phyloP scores from a whole-genome alignment of 164 flowering plant genomes.

The Annona cherimola region DNA sequence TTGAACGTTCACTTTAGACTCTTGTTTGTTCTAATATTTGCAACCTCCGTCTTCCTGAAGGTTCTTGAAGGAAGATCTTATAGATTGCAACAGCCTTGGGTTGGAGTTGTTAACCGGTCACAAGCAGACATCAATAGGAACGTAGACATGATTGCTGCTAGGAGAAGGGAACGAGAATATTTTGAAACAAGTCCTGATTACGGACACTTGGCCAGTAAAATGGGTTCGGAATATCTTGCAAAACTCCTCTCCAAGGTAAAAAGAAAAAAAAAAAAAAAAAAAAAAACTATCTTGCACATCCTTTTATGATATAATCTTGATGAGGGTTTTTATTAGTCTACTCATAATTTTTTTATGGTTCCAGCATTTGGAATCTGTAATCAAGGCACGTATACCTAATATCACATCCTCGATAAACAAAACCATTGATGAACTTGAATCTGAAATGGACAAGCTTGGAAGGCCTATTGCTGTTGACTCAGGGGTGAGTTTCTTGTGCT shows the following conservation, averaged over 20 bases:
- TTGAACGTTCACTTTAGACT: neutral
- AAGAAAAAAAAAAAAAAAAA: too few relatives aligned
- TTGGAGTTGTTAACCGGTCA: slow-evolving; percentile 88
- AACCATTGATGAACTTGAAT: slow-evolving; percentile 66
- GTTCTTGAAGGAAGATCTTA: slow-evolving; percentile 78
- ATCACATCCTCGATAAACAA: slow-evolving; percentile 77
- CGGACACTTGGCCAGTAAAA: slow-evolving; percentile 58
- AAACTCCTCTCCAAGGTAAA: slow-evolving; percentile 76
- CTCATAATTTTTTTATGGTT: neutral
- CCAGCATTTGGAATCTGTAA: slow-evolving; percentile 82
- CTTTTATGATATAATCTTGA: neutral
- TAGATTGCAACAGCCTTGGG: slow-evolving; percentile 74
- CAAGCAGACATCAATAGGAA: slow-evolving; percentile 83
- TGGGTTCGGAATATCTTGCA: slow-evolving; percentile 87
- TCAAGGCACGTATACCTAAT: slow-evolving; percentile 75
- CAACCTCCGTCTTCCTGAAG: slow-evolving; percentile 24
- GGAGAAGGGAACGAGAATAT: slow-evolving; percentile 71
- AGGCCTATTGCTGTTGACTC: slow-evolving; percentile 78
- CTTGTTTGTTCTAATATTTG: neutral
- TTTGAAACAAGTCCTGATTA: slow-evolving; percentile 65
- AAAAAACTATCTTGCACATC: neutral
- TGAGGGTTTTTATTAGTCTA: neutral
- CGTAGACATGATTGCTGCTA: slow-evolving; percentile 89
- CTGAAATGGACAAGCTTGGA: slow-evolving; percentile 79
- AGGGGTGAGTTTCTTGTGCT: slow-evolving; percentile 46